phyloP scores from a whole-genome alignment of 1,284 basidiomycete genomes.

The Somion occarium region DNA sequence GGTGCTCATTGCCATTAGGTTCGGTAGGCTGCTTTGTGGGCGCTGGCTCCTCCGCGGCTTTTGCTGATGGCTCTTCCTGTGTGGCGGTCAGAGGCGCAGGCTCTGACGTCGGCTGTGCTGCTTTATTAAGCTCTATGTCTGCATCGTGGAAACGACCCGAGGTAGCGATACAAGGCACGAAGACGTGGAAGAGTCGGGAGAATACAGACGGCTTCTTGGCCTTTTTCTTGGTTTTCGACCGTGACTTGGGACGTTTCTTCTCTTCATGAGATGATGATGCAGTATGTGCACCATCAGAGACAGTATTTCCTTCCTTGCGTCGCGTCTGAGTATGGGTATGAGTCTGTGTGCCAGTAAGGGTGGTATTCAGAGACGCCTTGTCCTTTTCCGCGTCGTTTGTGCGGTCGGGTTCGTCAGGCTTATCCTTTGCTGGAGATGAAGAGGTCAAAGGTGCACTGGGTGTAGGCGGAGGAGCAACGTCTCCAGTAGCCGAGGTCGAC shows the following conservation, averaged over 20 bases:
- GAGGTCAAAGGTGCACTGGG: constrained; percentile 6
- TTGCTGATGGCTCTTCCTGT: constrained; percentile 27
- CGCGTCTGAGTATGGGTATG: constrained; percentile 24
- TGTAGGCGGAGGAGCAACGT: constrained; percentile 8
- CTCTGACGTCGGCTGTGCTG: constrained; percentile 6
- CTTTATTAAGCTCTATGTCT: constrained; percentile 20
- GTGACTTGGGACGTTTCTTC: constrained; percentile 13
- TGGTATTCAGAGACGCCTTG: constrained; percentile 39
- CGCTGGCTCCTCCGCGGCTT: constrained; percentile 13
- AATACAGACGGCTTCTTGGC: constrained; percentile 38
- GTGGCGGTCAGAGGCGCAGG: constrained; percentile 17
- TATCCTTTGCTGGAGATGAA: constrained; percentile 19
- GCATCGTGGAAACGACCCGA: constrained; percentile 32
- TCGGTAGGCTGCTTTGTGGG: constrained; percentile 15
- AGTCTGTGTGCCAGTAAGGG: constrained; percentile 31
- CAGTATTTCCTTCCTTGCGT: constrained; percentile 32
- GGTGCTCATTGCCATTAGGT: constrained; percentile 15
- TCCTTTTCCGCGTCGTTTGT: constrained; percentile 34
- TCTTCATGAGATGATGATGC: constrained; percentile 25
- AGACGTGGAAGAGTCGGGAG: constrained; percentile 40
- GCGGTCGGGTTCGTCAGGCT: constrained; percentile 19
- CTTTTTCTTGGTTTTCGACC: constrained; percentile 28
- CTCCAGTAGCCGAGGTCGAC: constrained; percentile 13
- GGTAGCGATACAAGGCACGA: constrained; percentile 46
- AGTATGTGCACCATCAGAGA: constrained; percentile 35